Percentiles rank a stretch among this genome's conserved stretches.
These are phyloP conservation scores for Lichtheimia hyalospora DNA, from an alignment of 371 early-diverging fungal species.

Conservation along the genomic window DNA sequence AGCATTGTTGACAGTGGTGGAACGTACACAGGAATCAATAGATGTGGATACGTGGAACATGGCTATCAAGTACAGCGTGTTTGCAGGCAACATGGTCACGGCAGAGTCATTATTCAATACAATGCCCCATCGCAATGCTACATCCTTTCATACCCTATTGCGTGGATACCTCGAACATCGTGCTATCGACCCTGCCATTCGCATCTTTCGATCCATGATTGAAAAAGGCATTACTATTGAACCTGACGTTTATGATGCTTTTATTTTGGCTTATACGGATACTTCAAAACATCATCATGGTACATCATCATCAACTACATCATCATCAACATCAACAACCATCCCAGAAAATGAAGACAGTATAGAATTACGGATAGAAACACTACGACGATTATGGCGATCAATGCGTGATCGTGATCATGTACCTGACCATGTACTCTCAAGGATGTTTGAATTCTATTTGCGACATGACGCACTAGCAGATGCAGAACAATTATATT, in stretches of 20 bases:
- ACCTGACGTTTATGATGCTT: conserved; percentile 6
- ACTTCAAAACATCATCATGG: background rate
- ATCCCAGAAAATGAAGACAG: background rate
- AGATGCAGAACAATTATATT: conserved; percentile 20
- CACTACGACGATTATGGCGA: conserved; percentile 14
- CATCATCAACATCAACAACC: background rate
- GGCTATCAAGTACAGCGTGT: conserved; percentile 4
- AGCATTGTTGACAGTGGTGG: conserved; percentile 4
- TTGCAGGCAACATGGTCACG: conserved; percentile 8
- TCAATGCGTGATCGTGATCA: background rate
- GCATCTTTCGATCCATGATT: conserved; percentile 16
- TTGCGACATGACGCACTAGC: conserved; percentile 1
- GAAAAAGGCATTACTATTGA: conserved; percentile 10
- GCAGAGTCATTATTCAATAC: conserved; percentile 11
- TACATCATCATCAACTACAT: too few relatives aligned
- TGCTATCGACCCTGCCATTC: conserved; percentile 16
- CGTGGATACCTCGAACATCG: conserved; percentile 8
- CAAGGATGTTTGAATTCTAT: conserved; percentile 7
- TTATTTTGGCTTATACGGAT: conserved; percentile 12
- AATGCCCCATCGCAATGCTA: background rate
- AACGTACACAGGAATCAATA: background rate
- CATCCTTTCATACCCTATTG: conserved; percentile 11
- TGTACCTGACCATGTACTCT: background rate
- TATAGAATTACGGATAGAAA: conserved; percentile 11
- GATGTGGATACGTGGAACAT: conserved; percentile 14